These are phyloP conservation scores for Luvunga scandens DNA, from an alignment of 345 rosid genomes.

Conservation along the genomic window DNA sequence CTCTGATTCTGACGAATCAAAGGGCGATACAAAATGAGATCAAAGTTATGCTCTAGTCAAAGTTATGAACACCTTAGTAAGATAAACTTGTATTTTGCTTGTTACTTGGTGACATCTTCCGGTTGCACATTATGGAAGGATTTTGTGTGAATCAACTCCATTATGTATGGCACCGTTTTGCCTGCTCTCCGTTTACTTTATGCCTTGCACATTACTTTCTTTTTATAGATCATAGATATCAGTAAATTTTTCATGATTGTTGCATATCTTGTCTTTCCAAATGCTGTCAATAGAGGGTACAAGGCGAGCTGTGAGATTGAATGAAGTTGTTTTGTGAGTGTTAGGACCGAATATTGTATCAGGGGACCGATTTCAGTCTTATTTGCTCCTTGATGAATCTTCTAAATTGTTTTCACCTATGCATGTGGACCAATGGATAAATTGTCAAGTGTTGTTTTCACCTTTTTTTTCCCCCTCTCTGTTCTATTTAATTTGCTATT, in stretches of 20 bases:
- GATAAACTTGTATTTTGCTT: not conserved
- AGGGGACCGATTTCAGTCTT: no score
- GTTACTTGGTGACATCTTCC: not conserved
- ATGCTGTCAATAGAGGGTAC: not conserved
- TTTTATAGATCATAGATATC: not conserved
- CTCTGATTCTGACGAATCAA: constrained; percentile 57
- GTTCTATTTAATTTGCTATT: not conserved
- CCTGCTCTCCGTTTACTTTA: not conserved
- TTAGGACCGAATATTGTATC: no score
- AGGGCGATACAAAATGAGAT: constrained; percentile 23
- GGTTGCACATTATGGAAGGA: not conserved
- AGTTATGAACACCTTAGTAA: not conserved
- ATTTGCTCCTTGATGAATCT: no score
- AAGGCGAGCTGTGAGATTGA: not conserved
- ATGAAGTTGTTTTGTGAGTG: no score
- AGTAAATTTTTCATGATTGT: not conserved
- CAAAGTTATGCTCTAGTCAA: constrained; percentile 1
- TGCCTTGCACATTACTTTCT: not conserved
- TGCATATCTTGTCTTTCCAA: not conserved
- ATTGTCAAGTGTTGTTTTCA: not conserved
- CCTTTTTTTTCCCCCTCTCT: not conserved
- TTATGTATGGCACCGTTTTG: not conserved
- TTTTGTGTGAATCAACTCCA: not conserved
- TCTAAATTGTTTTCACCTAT: no score
- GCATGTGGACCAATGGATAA: no score